Base-by-base conservation (phyloP, 108 stramenopile genomes). In the Nitzschia palea region DNA sequence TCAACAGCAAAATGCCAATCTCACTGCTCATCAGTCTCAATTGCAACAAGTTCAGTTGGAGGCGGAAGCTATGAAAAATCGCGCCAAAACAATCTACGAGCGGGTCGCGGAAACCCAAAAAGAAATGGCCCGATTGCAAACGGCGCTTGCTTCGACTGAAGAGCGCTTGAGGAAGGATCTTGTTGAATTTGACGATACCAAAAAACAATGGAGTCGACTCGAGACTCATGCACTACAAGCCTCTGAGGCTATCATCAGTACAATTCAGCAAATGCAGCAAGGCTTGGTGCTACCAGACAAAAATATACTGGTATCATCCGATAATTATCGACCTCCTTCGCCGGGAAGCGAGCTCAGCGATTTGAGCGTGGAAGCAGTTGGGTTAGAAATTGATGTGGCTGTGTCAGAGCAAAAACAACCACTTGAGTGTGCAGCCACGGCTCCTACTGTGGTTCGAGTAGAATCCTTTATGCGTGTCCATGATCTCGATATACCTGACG, bases 391-490 rank as follows among this genome's bases (percentile, higher is more conserved):
- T 25, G 28, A 26, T 0, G 15, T 43, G 37, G 32, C 22, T 43
- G 40, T n/a, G n/a, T n/a, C n/a, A n/a, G n/a, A n/a, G n/a, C n/a
- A n/a, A n/a, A n/a, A n/a, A n/a, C n/a, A n/a, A n/a, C n/a, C n/a
- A n/a, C n/a, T n/a, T n/a, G n/a, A 6, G 28, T 35, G 51, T 12
- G 55, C 65, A 18, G 2, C 9, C 10, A 56, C 65, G 3, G 45
- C 31, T 20, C 65, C 55, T 17, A 20, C 28, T 55, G 27, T 15
- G 2, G 30, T 52, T 14, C 60, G 54, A 26, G 23, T 37, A 6
- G 44, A 50, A 52, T 72, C 77, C 32, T 68, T 67, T 28, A 63
- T 78, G 59, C 70, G 71, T 0, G 32, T 47, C 6, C 55, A 78
- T 55, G 71, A 67, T 18, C 42, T 72, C 33, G 36, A 73, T 27